Evolutionary conservation across 495 filamentous ascomycete genomes (phyloP).

Genomic region (Paragyromitra xinjiangensis): DNA sequence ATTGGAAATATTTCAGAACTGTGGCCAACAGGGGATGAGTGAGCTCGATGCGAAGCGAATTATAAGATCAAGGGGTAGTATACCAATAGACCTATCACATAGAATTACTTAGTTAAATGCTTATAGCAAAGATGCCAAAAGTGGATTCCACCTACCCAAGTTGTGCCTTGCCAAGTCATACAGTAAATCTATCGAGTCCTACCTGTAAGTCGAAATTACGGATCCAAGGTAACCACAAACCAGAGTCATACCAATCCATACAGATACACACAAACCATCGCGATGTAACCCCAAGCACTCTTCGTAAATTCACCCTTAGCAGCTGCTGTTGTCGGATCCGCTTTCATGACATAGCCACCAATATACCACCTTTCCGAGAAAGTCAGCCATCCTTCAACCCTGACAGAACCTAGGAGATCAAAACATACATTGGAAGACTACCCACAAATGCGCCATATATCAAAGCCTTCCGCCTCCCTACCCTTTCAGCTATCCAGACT

Average conservation of each 20-base stretch:
- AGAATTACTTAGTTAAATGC: not conserved
- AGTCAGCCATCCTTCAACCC: not conserved
- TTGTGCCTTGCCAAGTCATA: conserved; percentile 55
- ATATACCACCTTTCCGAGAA: conserved; percentile 50
- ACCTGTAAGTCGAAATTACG: not conserved
- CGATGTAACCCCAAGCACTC: conserved; percentile 57
- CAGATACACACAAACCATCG: conserved; percentile 60
- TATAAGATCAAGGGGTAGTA: not conserved
- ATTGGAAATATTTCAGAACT: conserved; percentile 56
- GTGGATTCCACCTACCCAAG: conserved; percentile 40
- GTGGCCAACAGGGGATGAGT: not conserved
- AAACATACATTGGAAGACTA: conserved; percentile 52
- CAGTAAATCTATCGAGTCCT: conserved; percentile 48
- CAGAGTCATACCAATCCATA: conserved; percentile 54
- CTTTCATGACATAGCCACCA: conserved; percentile 54
- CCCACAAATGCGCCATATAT: conserved; percentile 54
- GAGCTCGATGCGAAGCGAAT: not conserved
- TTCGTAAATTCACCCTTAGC: conserved; percentile 38
- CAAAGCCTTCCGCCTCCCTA: conserved; percentile 49
- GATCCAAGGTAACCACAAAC: not conserved
- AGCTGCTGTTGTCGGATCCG: conserved; percentile 41
- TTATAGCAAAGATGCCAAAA: not conserved
- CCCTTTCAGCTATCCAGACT: conserved; percentile 48
- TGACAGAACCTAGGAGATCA: not conserved
- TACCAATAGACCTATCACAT: conserved; percentile 43